These are phyloP conservation scores for Trichoderma brevicompactum DNA, from an alignment of 2,329 filamentous ascomycete species.

Conservation along the genomic window DNA sequence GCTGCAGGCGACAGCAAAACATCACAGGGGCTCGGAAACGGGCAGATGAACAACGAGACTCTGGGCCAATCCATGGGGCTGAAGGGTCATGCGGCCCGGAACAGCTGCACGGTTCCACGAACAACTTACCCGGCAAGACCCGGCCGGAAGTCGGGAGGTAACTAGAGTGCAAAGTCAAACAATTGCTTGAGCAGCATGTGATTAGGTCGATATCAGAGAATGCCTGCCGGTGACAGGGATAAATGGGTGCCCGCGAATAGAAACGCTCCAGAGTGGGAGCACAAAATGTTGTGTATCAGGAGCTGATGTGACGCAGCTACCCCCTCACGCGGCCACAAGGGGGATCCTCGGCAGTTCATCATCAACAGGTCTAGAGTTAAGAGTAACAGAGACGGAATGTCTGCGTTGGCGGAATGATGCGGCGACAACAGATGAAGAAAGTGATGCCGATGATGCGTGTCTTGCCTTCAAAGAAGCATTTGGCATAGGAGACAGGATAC, in stretches of 20 bases:
- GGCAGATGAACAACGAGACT: neutral
- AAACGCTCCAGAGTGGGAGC: neutral
- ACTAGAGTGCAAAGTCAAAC: neutral
- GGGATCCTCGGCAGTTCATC: neutral
- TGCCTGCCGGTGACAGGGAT: neutral
- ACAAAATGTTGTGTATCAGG: constrained; percentile 6
- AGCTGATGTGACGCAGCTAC: neutral
- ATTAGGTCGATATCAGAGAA: neutral
- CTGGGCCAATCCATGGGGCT: neutral
- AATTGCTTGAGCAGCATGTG: neutral
- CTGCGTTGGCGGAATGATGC: neutral
- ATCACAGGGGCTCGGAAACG: neutral
- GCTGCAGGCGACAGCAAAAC: neutral
- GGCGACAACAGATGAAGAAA: neutral
- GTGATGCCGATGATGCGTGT: too few relatives aligned
- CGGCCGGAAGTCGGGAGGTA: neutral
- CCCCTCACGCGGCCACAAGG: neutral
- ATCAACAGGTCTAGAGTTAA: neutral
- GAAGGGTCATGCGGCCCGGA: neutral
- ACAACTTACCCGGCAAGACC: neutral
- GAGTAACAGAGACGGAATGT: neutral
- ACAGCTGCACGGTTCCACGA: neutral
- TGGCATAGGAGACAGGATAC: neutral
- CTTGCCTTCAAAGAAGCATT: neutral
- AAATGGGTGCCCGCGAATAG: neutral